Evolutionary conservation across 2,329 filamentous ascomycete genomes (phyloP).

Genomic region (Cladorrhinum sp.): DNA sequence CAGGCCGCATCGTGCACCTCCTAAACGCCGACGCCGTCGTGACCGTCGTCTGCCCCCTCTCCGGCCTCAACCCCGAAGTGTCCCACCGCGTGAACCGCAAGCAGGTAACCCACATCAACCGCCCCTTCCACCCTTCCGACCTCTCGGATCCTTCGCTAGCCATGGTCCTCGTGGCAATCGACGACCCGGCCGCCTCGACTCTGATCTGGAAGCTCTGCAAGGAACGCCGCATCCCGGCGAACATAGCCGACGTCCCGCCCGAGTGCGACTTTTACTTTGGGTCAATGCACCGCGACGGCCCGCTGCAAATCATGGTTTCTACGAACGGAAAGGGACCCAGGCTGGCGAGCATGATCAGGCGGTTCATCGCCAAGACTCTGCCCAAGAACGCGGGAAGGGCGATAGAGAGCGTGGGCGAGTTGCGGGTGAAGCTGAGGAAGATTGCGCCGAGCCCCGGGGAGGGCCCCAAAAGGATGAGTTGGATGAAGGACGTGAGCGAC

Average conservation of each 20-base stretch:
- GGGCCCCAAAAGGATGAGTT: constrained; percentile 85
- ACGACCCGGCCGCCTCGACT: constrained; percentile 88
- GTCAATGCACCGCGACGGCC: constrained; percentile 89
- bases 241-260: constrained; percentile 93
- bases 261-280: constrained; percentile 99
- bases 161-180: constrained; percentile 91
- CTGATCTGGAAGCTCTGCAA: constrained; percentile 94
- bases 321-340: constrained; percentile 96
- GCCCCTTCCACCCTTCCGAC: constrained; percentile 81
- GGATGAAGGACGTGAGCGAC: constrained; percentile 93
- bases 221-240: constrained; percentile 76
- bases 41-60: constrained; percentile 75
- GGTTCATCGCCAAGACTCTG: constrained; percentile 73
- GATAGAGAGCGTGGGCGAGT: constrained; percentile 76
- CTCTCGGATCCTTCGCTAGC: constrained; percentile 63
- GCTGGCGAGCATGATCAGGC: constrained; percentile 79
- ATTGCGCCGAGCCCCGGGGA: constrained; percentile 70
- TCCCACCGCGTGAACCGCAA: constrained; percentile 71
- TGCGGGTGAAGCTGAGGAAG: constrained; percentile 75
- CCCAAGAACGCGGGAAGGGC: constrained; percentile 80
- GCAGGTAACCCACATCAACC: constrained; percentile 77
- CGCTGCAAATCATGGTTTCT: constrained; percentile 96
- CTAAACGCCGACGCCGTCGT: constrained; percentile 93
- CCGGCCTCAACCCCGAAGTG: constrained; percentile 85
- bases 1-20: constrained; percentile 87